phyloP scores from a whole-genome alignment of 352 stramenopile genomes.

The Pythium pyrilobum region DNA sequence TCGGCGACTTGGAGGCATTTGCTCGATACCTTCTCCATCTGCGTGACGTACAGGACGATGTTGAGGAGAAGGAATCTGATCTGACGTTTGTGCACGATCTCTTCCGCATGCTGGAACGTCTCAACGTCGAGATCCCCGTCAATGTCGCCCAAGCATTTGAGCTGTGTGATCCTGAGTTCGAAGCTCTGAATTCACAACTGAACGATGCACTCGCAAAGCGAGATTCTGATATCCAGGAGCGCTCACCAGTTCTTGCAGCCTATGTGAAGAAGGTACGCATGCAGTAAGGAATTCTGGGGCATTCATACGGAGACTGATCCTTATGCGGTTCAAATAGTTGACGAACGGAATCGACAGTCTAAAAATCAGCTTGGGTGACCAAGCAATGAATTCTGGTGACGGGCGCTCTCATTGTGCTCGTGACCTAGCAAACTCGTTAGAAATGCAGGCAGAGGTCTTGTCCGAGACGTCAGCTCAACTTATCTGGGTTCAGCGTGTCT shows the following conservation, averaged over 20 bases:
- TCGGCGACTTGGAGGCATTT: slow-evolving; percentile 32
- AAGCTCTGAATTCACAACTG: slow-evolving; percentile 19
- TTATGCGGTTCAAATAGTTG: background rate
- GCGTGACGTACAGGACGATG: slow-evolving; percentile 36
- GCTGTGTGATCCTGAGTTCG: slow-evolving; percentile 25
- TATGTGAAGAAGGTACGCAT: slow-evolving; percentile 19
- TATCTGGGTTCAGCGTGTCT: slow-evolving; percentile 31
- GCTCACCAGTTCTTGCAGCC: slow-evolving; percentile 13
- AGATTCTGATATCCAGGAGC: slow-evolving; percentile 25
- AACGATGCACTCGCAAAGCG: slow-evolving; percentile 12
- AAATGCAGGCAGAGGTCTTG: slow-evolving; percentile 25
- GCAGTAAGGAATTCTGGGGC: no score
- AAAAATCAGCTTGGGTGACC: slow-evolving; percentile 25
- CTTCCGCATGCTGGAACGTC: slow-evolving; percentile 25
- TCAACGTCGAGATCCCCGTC: slow-evolving; percentile 29
- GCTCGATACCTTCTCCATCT: slow-evolving; percentile 49
- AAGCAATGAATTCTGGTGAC: slow-evolving; percentile 26
- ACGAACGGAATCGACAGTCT: slow-evolving; percentile 16
- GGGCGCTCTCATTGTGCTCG: slow-evolving; percentile 30
- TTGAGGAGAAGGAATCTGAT: slow-evolving; percentile 41
- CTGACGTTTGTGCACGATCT: slow-evolving; percentile 43
- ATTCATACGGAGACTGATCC: no score
- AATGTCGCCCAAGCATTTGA: slow-evolving; percentile 24
- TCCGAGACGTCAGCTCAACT: slow-evolving; percentile 23
- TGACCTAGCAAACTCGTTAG: slow-evolving; percentile 19